These are phyloP conservation scores for Rhizophora apiculata DNA, from an alignment of 345 rosid species.

Conservation along the genomic window DNA sequence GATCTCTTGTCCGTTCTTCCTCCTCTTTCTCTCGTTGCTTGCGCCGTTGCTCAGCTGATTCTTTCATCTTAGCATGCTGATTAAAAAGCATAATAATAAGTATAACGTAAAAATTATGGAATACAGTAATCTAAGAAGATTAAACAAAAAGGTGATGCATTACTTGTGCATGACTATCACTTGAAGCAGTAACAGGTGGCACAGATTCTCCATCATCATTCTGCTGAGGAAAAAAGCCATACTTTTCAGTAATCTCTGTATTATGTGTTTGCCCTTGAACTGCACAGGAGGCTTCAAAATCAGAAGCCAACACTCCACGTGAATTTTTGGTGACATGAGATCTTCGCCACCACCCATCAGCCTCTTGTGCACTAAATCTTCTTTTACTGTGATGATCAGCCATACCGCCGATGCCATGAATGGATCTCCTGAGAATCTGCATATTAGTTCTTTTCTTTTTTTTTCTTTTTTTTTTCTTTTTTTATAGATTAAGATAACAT, in stretches of 20 bases:
- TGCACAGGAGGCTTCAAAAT: conserved; percentile 38
- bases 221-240: conserved; percentile 24
- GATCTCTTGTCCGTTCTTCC: conserved; percentile 87
- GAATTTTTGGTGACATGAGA: conserved; percentile 35
- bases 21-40: conserved; percentile 76
- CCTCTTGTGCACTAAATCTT: conserved; percentile 49
- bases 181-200: conserved; percentile 37
- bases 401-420: conserved; percentile 50
- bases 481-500: conserved; percentile 21
- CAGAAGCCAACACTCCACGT: conserved; percentile 25
- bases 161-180: conserved; percentile 58
- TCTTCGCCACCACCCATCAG: conserved; percentile 56
- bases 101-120: neutral
- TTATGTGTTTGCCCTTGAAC: conserved; percentile 31
- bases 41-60: conserved; percentile 62
- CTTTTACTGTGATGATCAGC: conserved; percentile 52
- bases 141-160: conserved; percentile 7
- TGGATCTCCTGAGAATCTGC: conserved; percentile 55
- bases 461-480: too few species aligned
- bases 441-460: conserved; percentile 28
- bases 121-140: neutral
- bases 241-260: conserved; percentile 33
- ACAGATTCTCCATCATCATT: conserved; percentile 44
- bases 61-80: conserved; percentile 76
- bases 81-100: conserved; percentile 8